Percentiles rank a stretch among this genome's conserved stretches.
Conservation (phyloP, 176 grass and related monocot species). For the Tillandsia fasciculata region DNA sequence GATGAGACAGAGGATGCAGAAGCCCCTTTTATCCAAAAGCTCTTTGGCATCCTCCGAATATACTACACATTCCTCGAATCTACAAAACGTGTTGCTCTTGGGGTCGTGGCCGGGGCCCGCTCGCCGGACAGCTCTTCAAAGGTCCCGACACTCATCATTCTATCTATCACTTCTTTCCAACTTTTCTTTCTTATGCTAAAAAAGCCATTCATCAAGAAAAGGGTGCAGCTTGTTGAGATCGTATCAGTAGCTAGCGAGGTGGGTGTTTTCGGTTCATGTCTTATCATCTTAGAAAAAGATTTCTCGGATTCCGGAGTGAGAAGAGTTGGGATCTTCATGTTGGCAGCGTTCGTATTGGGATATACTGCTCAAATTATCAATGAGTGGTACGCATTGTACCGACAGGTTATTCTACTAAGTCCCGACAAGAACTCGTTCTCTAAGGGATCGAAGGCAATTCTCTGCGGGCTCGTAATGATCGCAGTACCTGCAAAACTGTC, state of each 20-base stretch:
- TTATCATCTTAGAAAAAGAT: slow-evolving; percentile 33
- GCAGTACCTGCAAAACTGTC: slow-evolving; percentile 35
- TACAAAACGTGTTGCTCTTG: slow-evolving; percentile 62
- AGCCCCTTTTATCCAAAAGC: slow-evolving; percentile 51
- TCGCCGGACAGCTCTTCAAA: slow-evolving; percentile 33
- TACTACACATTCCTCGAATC: slow-evolving; percentile 57
- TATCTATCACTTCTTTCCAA: slow-evolving; percentile 61
- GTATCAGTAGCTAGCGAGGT: slow-evolving; percentile 56
- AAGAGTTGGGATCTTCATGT: slow-evolving; percentile 54
- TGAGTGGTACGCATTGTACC: slow-evolving; percentile 69
- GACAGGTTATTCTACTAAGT: slow-evolving; percentile 48
- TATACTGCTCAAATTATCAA: slow-evolving; percentile 58
- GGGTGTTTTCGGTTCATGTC: slow-evolving; percentile 55
- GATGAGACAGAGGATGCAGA: slow-evolving; percentile 65
- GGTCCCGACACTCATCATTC: slow-evolving; percentile 23
- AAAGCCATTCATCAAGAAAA: slow-evolving; percentile 90
- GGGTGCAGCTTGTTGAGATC: slow-evolving; percentile 79
- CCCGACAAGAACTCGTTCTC: slow-evolving; percentile 34
- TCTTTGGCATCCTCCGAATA: slow-evolving; percentile 62
- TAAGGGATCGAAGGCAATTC: slow-evolving; percentile 45
- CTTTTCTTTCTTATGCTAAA: slow-evolving; percentile 53
- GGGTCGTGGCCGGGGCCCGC: slow-evolving; percentile 56
- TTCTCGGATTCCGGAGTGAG: slow-evolving; percentile 11
- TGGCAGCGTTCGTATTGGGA: slow-evolving; percentile 36
- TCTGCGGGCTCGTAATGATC: slow-evolving; percentile 43